These are phyloP conservation scores for Dictyostelium discoideum DNA, from an alignment of 78 protist genomes.

Conservation along the genomic window DNA sequence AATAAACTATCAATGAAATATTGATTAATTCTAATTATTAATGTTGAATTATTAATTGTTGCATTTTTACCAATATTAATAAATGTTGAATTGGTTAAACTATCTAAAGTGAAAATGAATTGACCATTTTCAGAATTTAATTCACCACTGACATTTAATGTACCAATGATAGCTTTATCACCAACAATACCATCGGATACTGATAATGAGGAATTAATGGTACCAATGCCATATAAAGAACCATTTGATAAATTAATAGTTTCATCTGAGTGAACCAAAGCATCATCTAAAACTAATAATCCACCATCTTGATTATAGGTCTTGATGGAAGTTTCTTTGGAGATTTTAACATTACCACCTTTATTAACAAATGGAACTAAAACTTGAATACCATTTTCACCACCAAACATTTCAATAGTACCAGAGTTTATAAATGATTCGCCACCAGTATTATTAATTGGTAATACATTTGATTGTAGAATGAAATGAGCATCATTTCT, in stretches of 20 bases:
- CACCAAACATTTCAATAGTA: not conserved
- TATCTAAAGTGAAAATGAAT: not conserved
- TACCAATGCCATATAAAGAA: not conserved
- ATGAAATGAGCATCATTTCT: not conserved
- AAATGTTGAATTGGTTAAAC: no score
- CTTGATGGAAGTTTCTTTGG: not conserved
- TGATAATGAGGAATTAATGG: not conserved
- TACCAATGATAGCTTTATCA: not conserved
- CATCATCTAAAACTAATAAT: not conserved
- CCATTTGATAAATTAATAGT: not conserved
- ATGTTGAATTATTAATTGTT: not conserved
- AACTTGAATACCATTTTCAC: not conserved
- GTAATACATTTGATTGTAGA: not conserved
- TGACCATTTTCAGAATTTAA: not conserved
- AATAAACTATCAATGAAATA: not conserved
- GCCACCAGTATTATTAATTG: not conserved
- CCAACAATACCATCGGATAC: not conserved
- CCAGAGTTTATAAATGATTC: slow-evolving; percentile 16
- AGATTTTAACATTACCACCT: not conserved
- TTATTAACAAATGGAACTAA: not conserved
- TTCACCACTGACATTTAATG: not conserved
- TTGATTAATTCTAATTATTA: not conserved
- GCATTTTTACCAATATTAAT: not conserved
- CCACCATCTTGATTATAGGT: not conserved
- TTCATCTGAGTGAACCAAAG: not conserved